Conservation (phyloP, 768 basidiomycete species). For the Tremella mesenterica region DNA sequence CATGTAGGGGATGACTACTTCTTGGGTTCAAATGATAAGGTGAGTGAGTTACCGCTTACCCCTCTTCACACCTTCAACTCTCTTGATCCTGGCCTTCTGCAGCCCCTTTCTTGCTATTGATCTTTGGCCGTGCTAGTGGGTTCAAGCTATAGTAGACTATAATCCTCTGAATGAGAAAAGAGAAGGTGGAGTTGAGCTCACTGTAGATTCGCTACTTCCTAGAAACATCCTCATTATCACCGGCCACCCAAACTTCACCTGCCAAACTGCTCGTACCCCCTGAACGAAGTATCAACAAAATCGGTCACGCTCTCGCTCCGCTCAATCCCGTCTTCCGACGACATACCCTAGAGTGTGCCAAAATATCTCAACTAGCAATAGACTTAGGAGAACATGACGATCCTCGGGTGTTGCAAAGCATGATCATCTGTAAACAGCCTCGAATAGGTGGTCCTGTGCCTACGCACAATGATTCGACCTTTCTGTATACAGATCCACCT, state of each 20-base stretch:
- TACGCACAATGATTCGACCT: constrained; percentile 80
- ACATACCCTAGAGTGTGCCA: constrained; percentile 71
- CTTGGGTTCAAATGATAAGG: constrained; percentile 76
- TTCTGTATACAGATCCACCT: constrained; percentile 81
- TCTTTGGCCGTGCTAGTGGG: too few relatives aligned
- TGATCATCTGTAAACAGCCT: constrained; percentile 93
- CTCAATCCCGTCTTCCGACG: constrained; percentile 71
- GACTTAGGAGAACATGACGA: constrained; percentile 76
- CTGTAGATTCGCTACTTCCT: constrained; percentile 74
- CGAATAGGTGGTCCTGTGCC: constrained; percentile 82
- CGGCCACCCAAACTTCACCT: constrained; percentile 45
- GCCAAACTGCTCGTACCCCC: constrained; percentile 59
- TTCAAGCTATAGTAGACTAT: too few relatives aligned
- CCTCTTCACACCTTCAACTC: not conserved
- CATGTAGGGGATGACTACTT: constrained; percentile 80
- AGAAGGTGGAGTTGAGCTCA: not conserved
- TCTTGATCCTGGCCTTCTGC: not conserved
- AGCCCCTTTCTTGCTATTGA: not conserved
- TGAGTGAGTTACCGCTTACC: constrained; percentile 2
- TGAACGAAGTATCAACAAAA: constrained; percentile 80
- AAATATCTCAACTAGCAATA: constrained; percentile 59
- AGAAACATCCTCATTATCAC: constrained; percentile 74
- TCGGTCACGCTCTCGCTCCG: constrained; percentile 62
- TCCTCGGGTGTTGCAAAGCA: constrained; percentile 79
- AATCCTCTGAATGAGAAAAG: not conserved